Conservation (phyloP, 73 alveolate species). For the Effrenium voratum region DNA sequence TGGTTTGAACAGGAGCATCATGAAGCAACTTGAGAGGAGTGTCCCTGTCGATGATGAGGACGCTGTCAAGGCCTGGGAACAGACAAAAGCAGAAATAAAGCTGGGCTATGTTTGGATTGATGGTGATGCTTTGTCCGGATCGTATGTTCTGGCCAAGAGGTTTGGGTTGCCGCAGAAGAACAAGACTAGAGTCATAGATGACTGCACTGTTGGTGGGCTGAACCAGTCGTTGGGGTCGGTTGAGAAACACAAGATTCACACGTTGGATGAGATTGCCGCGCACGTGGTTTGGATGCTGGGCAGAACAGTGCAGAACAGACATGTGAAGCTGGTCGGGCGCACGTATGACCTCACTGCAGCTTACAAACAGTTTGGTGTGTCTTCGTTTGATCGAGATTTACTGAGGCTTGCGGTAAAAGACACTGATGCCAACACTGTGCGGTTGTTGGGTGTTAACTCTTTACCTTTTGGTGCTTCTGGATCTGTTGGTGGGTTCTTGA, state of each 20-base stretch:
- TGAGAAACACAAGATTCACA: not conserved
- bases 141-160: not conserved
- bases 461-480: not conserved
- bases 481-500: not conserved
- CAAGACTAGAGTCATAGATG: conserved; percentile 5
- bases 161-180: not conserved
- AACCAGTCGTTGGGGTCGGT: not conserved
- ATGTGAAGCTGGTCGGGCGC: not conserved
- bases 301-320: not conserved
- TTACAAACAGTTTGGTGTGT: conserved; percentile 1
- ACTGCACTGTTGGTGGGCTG: not conserved
- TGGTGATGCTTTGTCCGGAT: not conserved
- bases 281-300: not conserved
- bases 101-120: not conserved
- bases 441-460: not conserved
- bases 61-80: not conserved
- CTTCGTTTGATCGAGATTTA: not conserved
- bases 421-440: not conserved
- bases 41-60: not conserved
- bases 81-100: not conserved
- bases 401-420: not conserved
- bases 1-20: not conserved
- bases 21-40: not conserved
- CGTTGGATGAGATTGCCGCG: not conserved
- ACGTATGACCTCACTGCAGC: conserved; percentile 23